Evolutionary conservation across 2,329 filamentous ascomycete species (phyloP).

Genomic region (Cladosporium sp.): DNA sequence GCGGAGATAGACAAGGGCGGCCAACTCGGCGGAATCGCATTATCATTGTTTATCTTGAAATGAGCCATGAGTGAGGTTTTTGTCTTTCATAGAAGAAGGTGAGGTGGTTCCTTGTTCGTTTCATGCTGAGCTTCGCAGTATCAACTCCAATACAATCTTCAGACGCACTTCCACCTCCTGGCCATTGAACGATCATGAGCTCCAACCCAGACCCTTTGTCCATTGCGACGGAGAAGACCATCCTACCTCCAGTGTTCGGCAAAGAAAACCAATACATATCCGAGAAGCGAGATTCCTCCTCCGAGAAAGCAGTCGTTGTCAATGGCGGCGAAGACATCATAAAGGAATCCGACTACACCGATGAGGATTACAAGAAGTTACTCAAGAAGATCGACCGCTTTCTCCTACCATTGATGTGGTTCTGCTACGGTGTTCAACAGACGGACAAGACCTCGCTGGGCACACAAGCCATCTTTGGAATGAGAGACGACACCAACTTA

Average conservation of each 20-base stretch:
- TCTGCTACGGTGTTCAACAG: constrained; percentile 53
- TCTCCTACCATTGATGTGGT: constrained; percentile 51
- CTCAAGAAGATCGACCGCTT: constrained; percentile 47
- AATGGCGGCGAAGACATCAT: constrained; percentile 25
- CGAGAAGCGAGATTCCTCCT: constrained; percentile 11
- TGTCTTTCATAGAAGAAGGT: background rate
- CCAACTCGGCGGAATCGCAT: background rate
- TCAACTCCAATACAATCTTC: background rate
- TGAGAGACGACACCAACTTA: constrained; percentile 48
- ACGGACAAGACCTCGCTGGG: constrained; percentile 46
- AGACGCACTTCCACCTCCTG: background rate
- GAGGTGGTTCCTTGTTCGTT: background rate
- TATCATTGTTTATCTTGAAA: constrained; percentile 14
- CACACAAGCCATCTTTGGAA: constrained; percentile 49
- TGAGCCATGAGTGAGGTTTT: background rate
- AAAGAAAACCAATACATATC: constrained; percentile 9
- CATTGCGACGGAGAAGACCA: constrained; percentile 12
- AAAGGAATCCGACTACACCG: constrained; percentile 30
- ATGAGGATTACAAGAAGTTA: constrained; percentile 31
- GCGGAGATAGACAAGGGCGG: background rate
- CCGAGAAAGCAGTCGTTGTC: constrained; percentile 10
- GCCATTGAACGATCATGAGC: background rate
- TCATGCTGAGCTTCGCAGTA: background rate
- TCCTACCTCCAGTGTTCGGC: constrained; percentile 10
- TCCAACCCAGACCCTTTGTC: constrained; percentile 16